Base-by-base conservation (phyloP, 2,329 filamentous ascomycete genomes). In the Rhynchosporium agropyri region DNA sequence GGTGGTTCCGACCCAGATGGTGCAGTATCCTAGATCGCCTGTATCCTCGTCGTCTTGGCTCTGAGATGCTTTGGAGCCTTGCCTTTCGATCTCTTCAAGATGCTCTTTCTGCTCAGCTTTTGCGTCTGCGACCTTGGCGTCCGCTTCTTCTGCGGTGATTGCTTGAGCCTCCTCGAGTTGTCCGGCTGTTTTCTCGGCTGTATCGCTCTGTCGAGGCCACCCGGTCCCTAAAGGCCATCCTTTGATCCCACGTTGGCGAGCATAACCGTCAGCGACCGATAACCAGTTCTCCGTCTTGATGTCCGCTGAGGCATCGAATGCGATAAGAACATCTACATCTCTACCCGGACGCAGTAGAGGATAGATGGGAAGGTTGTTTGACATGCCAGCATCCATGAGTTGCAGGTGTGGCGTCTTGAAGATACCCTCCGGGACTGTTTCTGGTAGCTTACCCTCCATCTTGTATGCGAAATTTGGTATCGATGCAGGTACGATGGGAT, bases 331-430 rank as follows among this genome's bases (percentile, higher is more conserved):
- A 70, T 99, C 95, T 5, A 99, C 89, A 62, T 96, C 84, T 42
- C 95, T 85, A 2, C 93, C 94, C 0, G 92, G 92, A 10, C 95
- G 87, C 20, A 99, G 86, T 3, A 98, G 83, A 0, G 95, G 95
- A 74, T 99, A 99, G 48, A 98, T 93, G 1, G 95, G 95, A 8
- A 99, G 81, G 73, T 99, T 99, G 75, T 99, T 98, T 68, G 91
- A 96, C 95, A 99, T 99, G 57, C 95, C 95, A 1, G 95, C 93
- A 75, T 99, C 95, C 93, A 97, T 98, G 15, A 94, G 82, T 67
- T 91, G 88, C 20, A 94, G 81, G 74, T 96, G 89, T 50, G 88
- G 81, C 13, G 82, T 83, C 20, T 85, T 80, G 70, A 90, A 87
- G 45, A 97, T 85, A 63, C 86, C 92, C 38, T 88, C 84, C 0